Conservation (phyloP, 495 filamentous ascomycete genomes). For the Talaromyces borbonicus region DNA sequence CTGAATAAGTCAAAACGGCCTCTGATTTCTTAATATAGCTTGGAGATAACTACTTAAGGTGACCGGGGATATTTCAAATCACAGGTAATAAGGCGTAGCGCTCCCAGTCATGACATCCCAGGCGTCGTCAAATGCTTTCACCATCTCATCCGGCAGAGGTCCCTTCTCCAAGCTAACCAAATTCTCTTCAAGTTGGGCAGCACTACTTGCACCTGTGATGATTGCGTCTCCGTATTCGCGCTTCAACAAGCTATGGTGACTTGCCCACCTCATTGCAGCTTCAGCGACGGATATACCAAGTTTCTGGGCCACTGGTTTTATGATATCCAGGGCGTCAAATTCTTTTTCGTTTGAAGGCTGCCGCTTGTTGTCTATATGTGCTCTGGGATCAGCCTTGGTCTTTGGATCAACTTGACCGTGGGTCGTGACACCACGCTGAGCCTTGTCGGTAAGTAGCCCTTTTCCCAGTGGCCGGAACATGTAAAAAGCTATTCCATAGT, state of each 20-base stretch:
- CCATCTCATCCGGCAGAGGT: conserved; percentile 42
- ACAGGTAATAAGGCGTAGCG: too few relatives aligned
- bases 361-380: too few relatives aligned
- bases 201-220: conserved; percentile 43
- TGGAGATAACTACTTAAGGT: too few relatives aligned
- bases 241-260: conserved; percentile 30
- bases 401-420: too few relatives aligned
- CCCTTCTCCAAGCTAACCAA: conserved; percentile 45
- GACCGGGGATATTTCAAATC: too few relatives aligned
- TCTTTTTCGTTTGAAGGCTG: too few relatives aligned
- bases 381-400: too few relatives aligned
- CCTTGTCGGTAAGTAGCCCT: conserved; percentile 34
- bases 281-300: conserved; percentile 32
- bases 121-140: conserved; percentile 41
- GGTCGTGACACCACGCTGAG: too few relatives aligned
- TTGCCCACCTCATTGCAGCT: conserved; percentile 38
- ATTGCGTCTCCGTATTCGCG: conserved; percentile 37
- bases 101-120: conserved; percentile 29
- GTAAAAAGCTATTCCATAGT: conserved; percentile 43
- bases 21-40: too few relatives aligned
- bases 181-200: conserved; percentile 43
- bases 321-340: conserved; percentile 37
- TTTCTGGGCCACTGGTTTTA: conserved; percentile 32
- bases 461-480: conserved; percentile 43
- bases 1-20: too few relatives aligned